Evolutionary conservation across 257 asterid genomes (phyloP), one percentile per base, ranked within the genome.

Genomic region (Galeopsis tetrahit): DNA sequence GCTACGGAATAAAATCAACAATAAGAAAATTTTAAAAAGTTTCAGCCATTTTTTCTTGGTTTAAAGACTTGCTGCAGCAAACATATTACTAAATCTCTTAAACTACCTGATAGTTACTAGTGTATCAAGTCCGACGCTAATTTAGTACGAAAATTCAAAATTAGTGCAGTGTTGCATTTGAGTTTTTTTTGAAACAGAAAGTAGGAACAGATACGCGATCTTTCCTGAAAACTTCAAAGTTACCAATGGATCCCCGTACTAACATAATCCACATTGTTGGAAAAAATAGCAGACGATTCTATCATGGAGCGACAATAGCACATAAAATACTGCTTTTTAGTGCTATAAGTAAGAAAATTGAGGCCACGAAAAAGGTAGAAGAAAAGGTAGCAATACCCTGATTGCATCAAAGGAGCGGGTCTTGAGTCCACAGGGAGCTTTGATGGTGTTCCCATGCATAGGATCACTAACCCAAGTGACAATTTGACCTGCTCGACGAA

Each of bases 391-490:
- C 9, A 9, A 4, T 85, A 89, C 93, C 90, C 93, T 76, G 39
- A 89, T 89, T 46, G 93, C 83, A 75, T 89, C 96, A 4, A 87
- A 89, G 44, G 93, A 80, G 71, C 96, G 96, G 10, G 96, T 89
- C 75, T 89, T 89, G 73, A 89, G 89, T 68, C 96, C 96, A 81
- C 91, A 87, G n/a, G 83, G 83, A 66, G 83, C 83, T 75, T 79
- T 79, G 32, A 79, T 79, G 78, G 83, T 79, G 78, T 79, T 89
- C 58, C 96, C 96, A 39, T 89, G 96, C 96, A 89, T 89, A 44
- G 96, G 96, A 68, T 89, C 96, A 68, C 93, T 80, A 74, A 89
- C 93, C 96, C 96, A 89, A 64, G 93, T 89, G 70, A 89, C 96
- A 63, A 86, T 81, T 72, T 85, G 93, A 48, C 96, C 92, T 53